Conservation (phyloP, 2,329 filamentous ascomycete genomes). For the Alternaria ventricosa region DNA sequence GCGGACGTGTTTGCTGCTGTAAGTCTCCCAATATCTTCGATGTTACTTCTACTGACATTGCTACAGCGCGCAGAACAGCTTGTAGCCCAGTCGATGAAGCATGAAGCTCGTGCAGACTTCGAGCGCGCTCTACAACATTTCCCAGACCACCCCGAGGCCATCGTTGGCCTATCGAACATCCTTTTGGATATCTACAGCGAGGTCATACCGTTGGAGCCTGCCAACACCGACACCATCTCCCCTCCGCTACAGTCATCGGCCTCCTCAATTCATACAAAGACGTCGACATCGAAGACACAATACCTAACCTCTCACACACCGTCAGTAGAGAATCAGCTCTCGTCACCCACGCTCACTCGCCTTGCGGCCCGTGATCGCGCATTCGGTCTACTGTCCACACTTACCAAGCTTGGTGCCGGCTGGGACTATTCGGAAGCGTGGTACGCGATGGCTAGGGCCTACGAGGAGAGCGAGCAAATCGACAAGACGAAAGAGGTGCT, state of each 20-base stretch:
- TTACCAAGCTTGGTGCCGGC: constrained; percentile 84
- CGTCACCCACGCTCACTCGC: constrained; percentile 76
- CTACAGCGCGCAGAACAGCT: constrained; percentile 71
- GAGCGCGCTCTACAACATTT: constrained; percentile 82
- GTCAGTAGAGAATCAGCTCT: constrained; percentile 49
- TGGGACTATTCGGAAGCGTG: constrained; percentile 96
- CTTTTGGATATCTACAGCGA: constrained; percentile 84
- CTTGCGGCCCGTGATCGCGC: constrained; percentile 91
- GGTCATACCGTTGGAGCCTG: constrained; percentile 64
- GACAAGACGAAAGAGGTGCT: constrained; percentile 91
- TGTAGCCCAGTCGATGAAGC: constrained; percentile 66
- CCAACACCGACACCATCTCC: constrained; percentile 38
- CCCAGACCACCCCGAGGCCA: constrained; percentile 79
- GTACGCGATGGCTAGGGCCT: constrained; percentile 84
- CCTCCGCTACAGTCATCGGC: constrained; percentile 11
- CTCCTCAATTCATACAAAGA: constrained; percentile 9
- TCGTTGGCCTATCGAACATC: constrained; percentile 82
- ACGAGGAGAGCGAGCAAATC: constrained; percentile 83
- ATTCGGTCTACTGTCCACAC: constrained; percentile 77
- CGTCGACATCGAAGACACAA: constrained; percentile 33
- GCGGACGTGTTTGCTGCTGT: constrained; percentile 84
- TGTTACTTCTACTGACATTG: constrained; percentile 2
- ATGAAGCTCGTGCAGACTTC: constrained; percentile 76
- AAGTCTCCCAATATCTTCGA: constrained; percentile 43
- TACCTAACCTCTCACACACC: constrained; percentile 60